These are phyloP conservation scores for Parmales sp. DNA, from an alignment of 108 stramenopile species.

Conservation along the genomic window DNA sequence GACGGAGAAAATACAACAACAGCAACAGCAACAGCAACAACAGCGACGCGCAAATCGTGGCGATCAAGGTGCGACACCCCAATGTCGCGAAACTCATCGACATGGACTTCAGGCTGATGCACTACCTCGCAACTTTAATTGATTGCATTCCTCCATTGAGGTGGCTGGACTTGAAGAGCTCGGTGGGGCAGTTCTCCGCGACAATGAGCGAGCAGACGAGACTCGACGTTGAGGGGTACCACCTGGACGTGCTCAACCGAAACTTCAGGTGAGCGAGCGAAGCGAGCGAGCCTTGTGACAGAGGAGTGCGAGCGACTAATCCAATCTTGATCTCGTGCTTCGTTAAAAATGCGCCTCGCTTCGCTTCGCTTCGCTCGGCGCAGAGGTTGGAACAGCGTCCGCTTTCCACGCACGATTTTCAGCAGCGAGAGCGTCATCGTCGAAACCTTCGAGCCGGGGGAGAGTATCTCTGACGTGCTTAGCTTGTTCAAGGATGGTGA, in stretches of 20 bases:
- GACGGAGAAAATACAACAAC: no score
- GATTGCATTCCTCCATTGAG: slow-evolving; percentile 37
- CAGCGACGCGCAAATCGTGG: slow-evolving; percentile 22
- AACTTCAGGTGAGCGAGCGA: no score
- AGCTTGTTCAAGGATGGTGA: slow-evolving; percentile 26
- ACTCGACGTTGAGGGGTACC: slow-evolving; percentile 60
- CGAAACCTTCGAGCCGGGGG: slow-evolving; percentile 54
- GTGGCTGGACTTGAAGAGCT: slow-evolving; percentile 47
- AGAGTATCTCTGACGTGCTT: slow-evolving; percentile 25
- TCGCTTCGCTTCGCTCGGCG: no score
- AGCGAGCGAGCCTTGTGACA: no score
- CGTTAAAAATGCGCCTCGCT: no score
- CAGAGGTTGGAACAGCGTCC: slow-evolving; percentile 39
- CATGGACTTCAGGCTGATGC: slow-evolving; percentile 71
- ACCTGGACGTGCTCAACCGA: slow-evolving; percentile 51
- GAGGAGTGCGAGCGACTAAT: no score
- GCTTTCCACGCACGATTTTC: slow-evolving; percentile 48
- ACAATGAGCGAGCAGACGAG: slow-evolving; percentile 68
- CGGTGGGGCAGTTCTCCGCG: slow-evolving; percentile 64
- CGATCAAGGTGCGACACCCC: slow-evolving; percentile 70
- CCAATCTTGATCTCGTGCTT: no score
- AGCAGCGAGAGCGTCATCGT: slow-evolving; percentile 39
- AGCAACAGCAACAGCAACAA: background rate
- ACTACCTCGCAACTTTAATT: slow-evolving; percentile 27
- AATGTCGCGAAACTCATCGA: slow-evolving; percentile 51